Base-by-base conservation (phyloP, 345 rosid species). In the Excoecaria cochinchinensis region DNA sequence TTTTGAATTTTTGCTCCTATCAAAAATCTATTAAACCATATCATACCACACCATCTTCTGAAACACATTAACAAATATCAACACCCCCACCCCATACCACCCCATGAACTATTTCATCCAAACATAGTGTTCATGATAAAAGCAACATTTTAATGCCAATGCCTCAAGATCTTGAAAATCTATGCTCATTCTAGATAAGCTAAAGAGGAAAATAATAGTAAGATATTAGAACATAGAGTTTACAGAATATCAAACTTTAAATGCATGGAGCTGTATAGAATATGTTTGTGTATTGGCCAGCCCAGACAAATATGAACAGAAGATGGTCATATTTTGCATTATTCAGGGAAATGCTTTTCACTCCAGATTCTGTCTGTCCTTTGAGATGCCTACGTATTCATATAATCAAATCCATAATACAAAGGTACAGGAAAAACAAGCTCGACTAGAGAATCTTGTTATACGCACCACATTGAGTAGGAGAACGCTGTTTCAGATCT, bases 401-500 rank as follows among this genome's bases (percentile, higher is more conserved):
- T 51, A 68, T 65, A 3, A 21, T 9, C 25, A 22, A 10, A 7
- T 24, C 46, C 46, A 69, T 47, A 21, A 52, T 10, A 25, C 17
- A 47, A 15, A 71, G n/a, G 16, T 38, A 70, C 21, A 24, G 11
- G 24, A 58, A 38, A 56, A 6, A 70, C 12, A 46, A 24, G 16
- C 50, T 19, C 47, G 53, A 55, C 44, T 51, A 76, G 67, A 61
- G 63, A 50, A 52, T 22, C 53, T 64, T 56, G 59, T 76, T 51
- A 66, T 72, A 83, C 86, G 70, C 78, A 91, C 99, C 93, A 56
- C 99, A 95, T 72, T 84, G 90, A 2, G 81, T 75, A 70, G 78
- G 31, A 59, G 97, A 76, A 44, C 99, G 95, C 82, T 89, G 99
- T 79, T 85, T 91, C 22, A 81, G 71, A 74, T 89, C 86, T 79